Evolutionary conservation across 2,329 filamentous ascomycete genomes (phyloP).

Genomic region (Botryosphaeria dothidea): DNA sequence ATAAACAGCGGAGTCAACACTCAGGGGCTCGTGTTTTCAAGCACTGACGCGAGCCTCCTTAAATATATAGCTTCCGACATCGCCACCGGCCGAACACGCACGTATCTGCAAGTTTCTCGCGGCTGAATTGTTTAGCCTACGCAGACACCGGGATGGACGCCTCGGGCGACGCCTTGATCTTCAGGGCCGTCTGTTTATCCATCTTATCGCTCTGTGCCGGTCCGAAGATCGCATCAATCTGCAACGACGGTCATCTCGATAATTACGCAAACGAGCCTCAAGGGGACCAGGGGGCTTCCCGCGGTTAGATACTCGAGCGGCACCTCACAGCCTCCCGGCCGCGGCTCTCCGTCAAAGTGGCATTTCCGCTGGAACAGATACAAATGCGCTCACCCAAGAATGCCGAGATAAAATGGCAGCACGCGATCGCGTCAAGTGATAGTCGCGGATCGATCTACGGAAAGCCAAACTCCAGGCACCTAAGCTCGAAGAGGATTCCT

Average conservation of each 20-base stretch:
- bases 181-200: background rate
- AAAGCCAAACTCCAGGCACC: background rate
- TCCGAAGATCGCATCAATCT: background rate
- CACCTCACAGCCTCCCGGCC: background rate
- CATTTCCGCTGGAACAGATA: background rate
- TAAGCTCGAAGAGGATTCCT: background rate
- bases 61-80: background rate
- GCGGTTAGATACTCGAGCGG: background rate
- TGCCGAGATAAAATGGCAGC: background rate
- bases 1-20: background rate
- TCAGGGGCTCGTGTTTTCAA: background rate
- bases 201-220: background rate
- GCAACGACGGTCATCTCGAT: background rate
- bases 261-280: background rate
- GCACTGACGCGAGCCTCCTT: background rate
- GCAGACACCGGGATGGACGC: background rate
- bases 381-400: background rate
- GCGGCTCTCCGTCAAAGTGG: background rate
- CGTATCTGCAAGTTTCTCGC: background rate
- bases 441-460: background rate
- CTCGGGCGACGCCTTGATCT: background rate
- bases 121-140: background rate
- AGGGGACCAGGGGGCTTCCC: background rate
- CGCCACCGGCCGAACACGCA: background rate
- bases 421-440: background rate